Evolutionary conservation across 139 green algal genomes (phyloP).

Genomic region (Nannochloris sp.): DNA sequence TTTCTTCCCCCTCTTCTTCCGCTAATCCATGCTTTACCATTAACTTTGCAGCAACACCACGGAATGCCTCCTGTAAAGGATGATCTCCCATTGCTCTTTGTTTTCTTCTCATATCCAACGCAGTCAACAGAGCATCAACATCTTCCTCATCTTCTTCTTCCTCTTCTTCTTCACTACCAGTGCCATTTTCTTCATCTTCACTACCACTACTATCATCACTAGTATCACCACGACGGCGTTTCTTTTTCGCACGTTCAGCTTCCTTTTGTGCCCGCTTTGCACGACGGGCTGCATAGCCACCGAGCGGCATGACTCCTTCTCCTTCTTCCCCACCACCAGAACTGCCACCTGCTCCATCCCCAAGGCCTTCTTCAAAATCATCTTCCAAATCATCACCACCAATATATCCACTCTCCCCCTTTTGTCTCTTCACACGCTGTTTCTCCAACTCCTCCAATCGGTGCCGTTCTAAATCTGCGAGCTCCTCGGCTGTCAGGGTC

Average conservation of each 20-base stretch:
- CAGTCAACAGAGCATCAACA: slow-evolving; percentile 13
- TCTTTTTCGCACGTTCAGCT: not conserved
- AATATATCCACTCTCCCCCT: slow-evolving; percentile 13
- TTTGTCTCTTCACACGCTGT: slow-evolving; percentile 59
- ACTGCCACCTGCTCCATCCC: slow-evolving; percentile 5
- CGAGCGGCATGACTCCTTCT: slow-evolving; percentile 5
- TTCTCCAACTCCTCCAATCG: slow-evolving; percentile 67
- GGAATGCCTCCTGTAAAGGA: slow-evolving; percentile 56
- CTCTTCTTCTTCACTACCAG: slow-evolving; percentile 21
- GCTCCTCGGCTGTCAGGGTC: slow-evolving; percentile 60
- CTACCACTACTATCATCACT: not conserved
- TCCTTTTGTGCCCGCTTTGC: slow-evolving; percentile 13
- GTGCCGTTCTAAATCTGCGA: slow-evolving; percentile 46
- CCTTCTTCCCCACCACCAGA: slow-evolving; percentile 7
- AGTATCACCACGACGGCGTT: slow-evolving; percentile 7
- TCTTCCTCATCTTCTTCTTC: slow-evolving; percentile 38
- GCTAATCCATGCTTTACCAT: slow-evolving; percentile 28
- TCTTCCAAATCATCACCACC: slow-evolving; percentile 2
- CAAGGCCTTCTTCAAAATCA: slow-evolving; percentile 1
- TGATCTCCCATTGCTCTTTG: slow-evolving; percentile 55
- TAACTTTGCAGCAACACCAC: slow-evolving; percentile 26
- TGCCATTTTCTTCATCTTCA: slow-evolving; percentile 26
- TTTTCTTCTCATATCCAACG: slow-evolving; percentile 47
- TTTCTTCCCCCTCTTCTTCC: slow-evolving; percentile 7
- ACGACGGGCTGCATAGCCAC: slow-evolving; percentile 33